Evolutionary conservation across 2,329 filamentous ascomycete species (phyloP), one percentile per base, ranked within the genome.

Genomic region (Verruconis gallopava): DNA sequence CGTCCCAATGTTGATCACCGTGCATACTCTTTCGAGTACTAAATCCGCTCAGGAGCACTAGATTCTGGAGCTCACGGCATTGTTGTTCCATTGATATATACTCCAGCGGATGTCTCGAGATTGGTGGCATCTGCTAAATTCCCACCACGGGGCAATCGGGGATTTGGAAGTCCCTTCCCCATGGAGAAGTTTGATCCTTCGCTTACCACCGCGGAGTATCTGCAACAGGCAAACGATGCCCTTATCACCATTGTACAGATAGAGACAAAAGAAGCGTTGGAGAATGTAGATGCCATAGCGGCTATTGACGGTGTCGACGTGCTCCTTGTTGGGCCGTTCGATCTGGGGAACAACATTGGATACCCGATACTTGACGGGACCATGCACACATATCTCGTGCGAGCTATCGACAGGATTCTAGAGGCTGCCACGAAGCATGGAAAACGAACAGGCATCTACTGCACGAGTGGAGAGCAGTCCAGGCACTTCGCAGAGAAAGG

Each of bases 31-130:
- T 12, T 13, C 6, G 3, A 21, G n/a, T 13, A n/a, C 38, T 46
- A 40, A 46, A 22, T 21, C 21, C 18, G 4, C 17, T 5, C 41
- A 67, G 63, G 65, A 39, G 73, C 73, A 9, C 63, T 78, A 28
- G 74, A 77, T 49, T 59, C 71, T 35, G 73, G 73, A 28, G 73
- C 73, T 5, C 73, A 77, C 51, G 73, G 72, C 21, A 65, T 77
- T 25, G 58, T 75, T 20, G 71, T 73, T 3, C 72, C 70, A 3
- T 54, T 73, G 4, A 60, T 73, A 22, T 64, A 70, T 47, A 71
- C 64, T 0, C 64, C 65, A 9, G 68, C 71, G 17, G 71, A 75
- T 48, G 71, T 70, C 4, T 61, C 60, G 48, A 63, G 58, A 19
- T 59, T 75, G 20, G 71, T 73, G 13, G 56, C 62, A 32, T 66